Evolutionary conservation across 2,329 filamentous ascomycete species (phyloP).

Genomic region (Grosmannia penicillata): DNA sequence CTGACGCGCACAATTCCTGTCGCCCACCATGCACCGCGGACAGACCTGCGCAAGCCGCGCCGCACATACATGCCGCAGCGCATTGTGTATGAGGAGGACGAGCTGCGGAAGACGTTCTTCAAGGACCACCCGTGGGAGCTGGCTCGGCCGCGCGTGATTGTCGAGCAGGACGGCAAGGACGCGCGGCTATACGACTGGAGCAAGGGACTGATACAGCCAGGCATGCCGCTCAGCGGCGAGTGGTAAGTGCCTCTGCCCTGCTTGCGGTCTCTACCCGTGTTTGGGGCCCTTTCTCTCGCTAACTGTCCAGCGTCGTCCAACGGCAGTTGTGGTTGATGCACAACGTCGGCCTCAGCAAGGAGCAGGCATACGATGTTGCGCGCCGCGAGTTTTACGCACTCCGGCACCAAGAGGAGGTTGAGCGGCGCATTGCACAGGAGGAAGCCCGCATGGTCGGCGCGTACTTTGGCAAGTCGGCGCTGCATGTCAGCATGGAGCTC

Average conservation of each 20-base stretch:
- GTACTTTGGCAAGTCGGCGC: slow-evolving; percentile 65
- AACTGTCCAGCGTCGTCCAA: slow-evolving; percentile 62
- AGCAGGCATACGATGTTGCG: slow-evolving; percentile 69
- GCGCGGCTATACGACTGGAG: slow-evolving; percentile 66
- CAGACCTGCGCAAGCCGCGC: slow-evolving; percentile 49
- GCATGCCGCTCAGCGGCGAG: slow-evolving; percentile 68
- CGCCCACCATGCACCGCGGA: slow-evolving; percentile 25
- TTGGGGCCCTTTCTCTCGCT: slow-evolving; percentile 1
- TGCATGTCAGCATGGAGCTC: slow-evolving; percentile 67
- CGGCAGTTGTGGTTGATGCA: slow-evolving; percentile 78
- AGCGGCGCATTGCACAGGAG: slow-evolving; percentile 69
- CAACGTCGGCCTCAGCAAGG: slow-evolving; percentile 41
- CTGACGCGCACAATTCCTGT: slow-evolving; percentile 37
- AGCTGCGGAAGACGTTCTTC: slow-evolving; percentile 69
- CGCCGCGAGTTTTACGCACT: slow-evolving; percentile 82
- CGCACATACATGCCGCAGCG: slow-evolving; percentile 67
- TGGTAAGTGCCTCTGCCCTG: slow-evolving; percentile 37
- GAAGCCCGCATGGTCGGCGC: slow-evolving; percentile 77
- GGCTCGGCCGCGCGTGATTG: slow-evolving; percentile 68
- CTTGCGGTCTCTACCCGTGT: not conserved
- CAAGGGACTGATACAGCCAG: slow-evolving; percentile 54
- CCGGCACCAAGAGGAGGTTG: slow-evolving; percentile 69
- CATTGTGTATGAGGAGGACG: slow-evolving; percentile 73
- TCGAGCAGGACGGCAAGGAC: slow-evolving; percentile 80
- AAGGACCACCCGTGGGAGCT: slow-evolving; percentile 95